Evolutionary conservation across 495 filamentous ascomycete genomes (phyloP), one percentile per base, ranked within the genome.

Genomic region (Tuber melanosporum): DNA sequence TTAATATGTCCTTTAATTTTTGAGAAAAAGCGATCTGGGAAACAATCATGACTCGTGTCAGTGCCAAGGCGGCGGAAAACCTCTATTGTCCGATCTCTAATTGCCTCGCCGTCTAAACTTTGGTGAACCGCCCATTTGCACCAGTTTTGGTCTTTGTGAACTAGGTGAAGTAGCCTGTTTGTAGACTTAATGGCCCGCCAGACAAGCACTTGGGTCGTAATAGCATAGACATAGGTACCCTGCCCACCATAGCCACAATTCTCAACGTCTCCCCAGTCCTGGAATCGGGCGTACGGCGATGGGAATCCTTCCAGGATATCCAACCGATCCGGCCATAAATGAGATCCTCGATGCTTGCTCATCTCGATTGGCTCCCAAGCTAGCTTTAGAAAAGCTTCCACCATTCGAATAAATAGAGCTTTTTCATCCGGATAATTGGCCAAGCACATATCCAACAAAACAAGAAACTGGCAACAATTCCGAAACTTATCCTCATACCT

Each of bases 1-100:
- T 12, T 66, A 66, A 66, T 6, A 66, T 66, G 57, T 66, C 57
- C 57, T 66, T 66, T 66, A 36, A 66, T 66, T 66, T 66, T 66
- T 15, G 57, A 32, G 14, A 32, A 32, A 66, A 66, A 66, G 5
- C 57, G 57, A 9, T 66, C 57, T 15, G 57, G 26, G 26, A 17
- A 66, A 36, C 4, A 36, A 66, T 66, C 57, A 1, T 36, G 57
- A 15, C 57, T 15, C 3, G 57, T 36, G 12, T 26, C 26, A 36
- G 26, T 32, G 12, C 10, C n/a, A 32, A 14, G 26, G 4, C n/a
- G 12, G 57, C 57, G 57, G 57, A 66, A 66, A 5, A 5, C 57
- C n/a, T 66, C 57, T 66, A 66, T 36, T 22, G 57, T 66, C 57
- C 26, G 57, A 36, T 66, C 26, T 66, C 57, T 66, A 36, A 66